phyloP scores from a whole-genome alignment of 306 rosid species.

The Inga laurina region DNA sequence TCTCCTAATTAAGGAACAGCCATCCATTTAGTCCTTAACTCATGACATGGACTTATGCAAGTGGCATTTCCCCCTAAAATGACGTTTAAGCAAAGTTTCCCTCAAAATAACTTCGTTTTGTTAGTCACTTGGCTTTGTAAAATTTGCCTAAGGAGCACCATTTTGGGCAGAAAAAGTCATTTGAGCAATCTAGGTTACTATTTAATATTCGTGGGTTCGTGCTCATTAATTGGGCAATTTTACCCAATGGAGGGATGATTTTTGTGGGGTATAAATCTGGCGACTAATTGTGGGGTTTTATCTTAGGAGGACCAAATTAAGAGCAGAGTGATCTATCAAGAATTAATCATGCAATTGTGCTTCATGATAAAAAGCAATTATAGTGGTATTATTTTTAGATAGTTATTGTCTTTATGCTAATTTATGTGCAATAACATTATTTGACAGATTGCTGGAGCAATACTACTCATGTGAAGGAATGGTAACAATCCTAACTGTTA shows the following conservation, averaged over 20 bases:
- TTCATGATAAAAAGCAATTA: constrained; percentile 20
- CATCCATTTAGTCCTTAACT: background rate
- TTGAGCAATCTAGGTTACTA: background rate
- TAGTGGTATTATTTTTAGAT: background rate
- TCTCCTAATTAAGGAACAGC: background rate
- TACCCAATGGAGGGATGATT: background rate
- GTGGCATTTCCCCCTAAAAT: background rate
- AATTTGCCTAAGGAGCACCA: background rate
- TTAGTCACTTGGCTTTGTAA: background rate
- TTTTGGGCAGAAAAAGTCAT: background rate
- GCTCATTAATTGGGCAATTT: background rate
- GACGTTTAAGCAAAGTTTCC: background rate
- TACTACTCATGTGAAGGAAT: constrained; percentile 69
- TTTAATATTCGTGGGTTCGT: background rate
- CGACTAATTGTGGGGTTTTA: background rate
- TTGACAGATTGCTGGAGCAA: constrained; percentile 89
- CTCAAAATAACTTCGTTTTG: background rate
- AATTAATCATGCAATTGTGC: background rate
- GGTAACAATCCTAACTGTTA: constrained; percentile 50
- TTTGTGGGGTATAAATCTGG: background rate
- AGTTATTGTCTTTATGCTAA: constrained; percentile 13
- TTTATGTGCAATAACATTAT: constrained; percentile 30
- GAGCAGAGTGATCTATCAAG: background rate
- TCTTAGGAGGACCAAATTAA: background rate
- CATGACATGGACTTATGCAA: background rate